Evolutionary conservation across 768 basidiomycete species (phyloP), one percentile per base, ranked within the genome.

Genomic region (Russula sp.): DNA sequence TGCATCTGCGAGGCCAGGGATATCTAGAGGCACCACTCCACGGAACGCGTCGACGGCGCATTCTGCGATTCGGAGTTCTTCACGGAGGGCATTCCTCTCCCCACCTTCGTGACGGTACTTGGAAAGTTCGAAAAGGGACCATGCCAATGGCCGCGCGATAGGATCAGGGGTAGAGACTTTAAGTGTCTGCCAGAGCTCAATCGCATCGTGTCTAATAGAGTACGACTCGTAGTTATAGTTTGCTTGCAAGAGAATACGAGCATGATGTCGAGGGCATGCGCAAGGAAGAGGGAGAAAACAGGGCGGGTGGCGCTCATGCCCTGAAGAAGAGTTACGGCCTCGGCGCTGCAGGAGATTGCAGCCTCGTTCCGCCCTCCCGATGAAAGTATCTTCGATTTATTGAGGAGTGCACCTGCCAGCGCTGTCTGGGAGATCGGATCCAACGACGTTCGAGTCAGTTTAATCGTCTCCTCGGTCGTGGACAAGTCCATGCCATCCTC

Each of bases 341-440:
- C 54, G 20, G 22, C 32, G 24, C 64, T 65, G 34, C 30, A 2
- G 24, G 59, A 16, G 1, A 20, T 26, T 8, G 59, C 64, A n/a
- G 16, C 9, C 2, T 65, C 59, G 7, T 46, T 57, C 50, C 61
- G 59, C 9, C 40, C 64, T 14, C 3, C 10, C 18, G 32, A 65
- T n/a, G 64, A 61, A 5, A 65, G 38, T 24, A 65, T 51, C 32
- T 65, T 61, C 0, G 64, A 56, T 46, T 65, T 61, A 14, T 32
- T 28, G 32, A 65, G 59, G 24, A 65, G 59, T 48, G 59, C 64
- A 3, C 59, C 40, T 18, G 32, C 55, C 20, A 65, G 18, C 16
- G 46, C 34, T 1, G 16, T 14, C 26, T 20, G 59, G 20, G 54
- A 57, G 20, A 44, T 49, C 8, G 24, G n/a, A 57, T 56, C 59